Base-by-base conservation (phyloP, 768 basidiomycete genomes). In the Nidularia sp. region DNA sequence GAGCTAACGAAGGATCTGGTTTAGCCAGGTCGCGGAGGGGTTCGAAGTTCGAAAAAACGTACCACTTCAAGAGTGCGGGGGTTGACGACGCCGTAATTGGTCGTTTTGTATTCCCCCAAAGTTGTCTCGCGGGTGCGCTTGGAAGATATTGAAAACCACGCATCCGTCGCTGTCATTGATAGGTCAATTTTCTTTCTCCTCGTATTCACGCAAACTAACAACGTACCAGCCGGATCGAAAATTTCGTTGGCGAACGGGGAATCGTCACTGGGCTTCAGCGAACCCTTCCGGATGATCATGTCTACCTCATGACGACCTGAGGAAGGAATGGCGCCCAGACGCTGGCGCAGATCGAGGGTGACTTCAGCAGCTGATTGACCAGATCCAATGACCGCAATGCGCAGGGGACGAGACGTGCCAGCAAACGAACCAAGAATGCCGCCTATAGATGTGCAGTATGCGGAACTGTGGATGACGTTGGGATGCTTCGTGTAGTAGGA, bases 21-120 rank as follows among this genome's bases (percentile, higher is more conserved):
- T 10, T 49, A 32, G 18, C 53, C n/a, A n/a, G 8, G 39, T 34
- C 39, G 10, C 22, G 3, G 32, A 49, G 1, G 22, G 34, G 42
- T 36, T 39, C n/a, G 12, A 41, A 12, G 39, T 52, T 2, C n/a
- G 29, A 12, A 10, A 42, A 34, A 10, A 55, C 72, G 51, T 53
- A 74, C 75, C 22, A 54, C 53, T 52, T 75, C 73, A n/a, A 78
- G 61, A 13, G 78, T 80, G 13, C 63, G 59, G 36, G 75, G 72
- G 57, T 79, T 81, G 4, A 81, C 75, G 18, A 80, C 77, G 5
- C 79, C 73, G 57, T 82, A 80, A 60, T 82, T 81, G 6, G 80
- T 79, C 43, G 61, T 63, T 55, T 71, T 70, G 52, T 80, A 79
- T 51, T 81, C 80, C 33, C 63, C 62, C 3, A 74, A 62, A 6